Evolutionary conservation across 768 basidiomycete species (phyloP).

Genomic region (Mycena floridula): DNA sequence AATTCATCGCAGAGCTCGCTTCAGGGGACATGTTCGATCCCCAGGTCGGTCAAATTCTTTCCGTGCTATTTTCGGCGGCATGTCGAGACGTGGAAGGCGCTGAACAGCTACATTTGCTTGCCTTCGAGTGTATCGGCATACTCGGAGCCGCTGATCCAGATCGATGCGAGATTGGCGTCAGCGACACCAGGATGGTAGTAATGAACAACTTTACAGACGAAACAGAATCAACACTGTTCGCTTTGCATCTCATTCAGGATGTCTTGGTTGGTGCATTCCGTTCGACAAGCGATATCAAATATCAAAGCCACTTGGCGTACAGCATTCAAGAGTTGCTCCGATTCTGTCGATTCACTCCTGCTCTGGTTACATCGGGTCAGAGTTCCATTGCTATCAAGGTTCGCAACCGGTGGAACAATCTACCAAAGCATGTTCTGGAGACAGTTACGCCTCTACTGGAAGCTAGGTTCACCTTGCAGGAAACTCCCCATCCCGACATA

Average conservation of each 20-base stretch:
- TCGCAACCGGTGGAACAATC: slow-evolving; percentile 67
- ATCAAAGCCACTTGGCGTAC: slow-evolving; percentile 85
- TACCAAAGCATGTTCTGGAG: slow-evolving; percentile 82
- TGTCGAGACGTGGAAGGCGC: slow-evolving; percentile 74
- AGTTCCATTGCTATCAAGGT: slow-evolving; percentile 57
- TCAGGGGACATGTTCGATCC: slow-evolving; percentile 87
- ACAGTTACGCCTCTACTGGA: slow-evolving; percentile 82
- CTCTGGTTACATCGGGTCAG: slow-evolving; percentile 53
- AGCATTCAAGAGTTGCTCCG: slow-evolving; percentile 87
- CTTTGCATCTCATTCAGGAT: slow-evolving; percentile 77
- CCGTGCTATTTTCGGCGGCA: slow-evolving; percentile 60
- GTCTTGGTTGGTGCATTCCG: slow-evolving; percentile 87
- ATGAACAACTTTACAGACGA: slow-evolving; percentile 78
- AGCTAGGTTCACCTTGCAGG: slow-evolving; percentile 51
- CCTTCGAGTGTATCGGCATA: slow-evolving; percentile 88
- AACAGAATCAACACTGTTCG: slow-evolving; percentile 71
- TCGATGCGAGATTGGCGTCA: slow-evolving; percentile 63
- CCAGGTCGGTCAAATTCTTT: slow-evolving; percentile 60
- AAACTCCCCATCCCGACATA: slow-evolving; percentile 30
- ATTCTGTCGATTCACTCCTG: slow-evolving; percentile 80
- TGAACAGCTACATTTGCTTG: slow-evolving; percentile 59
- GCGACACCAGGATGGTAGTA: slow-evolving; percentile 63
- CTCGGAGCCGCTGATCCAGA: slow-evolving; percentile 95
- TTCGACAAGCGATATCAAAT: slow-evolving; percentile 89
- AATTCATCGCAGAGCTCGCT: slow-evolving; percentile 54